Percentiles rank a stretch among this genome's conserved stretches.
These are phyloP conservation scores for Cymodocea nodosa DNA, from an alignment of 116 monocot genomes.

Conservation along the genomic window DNA sequence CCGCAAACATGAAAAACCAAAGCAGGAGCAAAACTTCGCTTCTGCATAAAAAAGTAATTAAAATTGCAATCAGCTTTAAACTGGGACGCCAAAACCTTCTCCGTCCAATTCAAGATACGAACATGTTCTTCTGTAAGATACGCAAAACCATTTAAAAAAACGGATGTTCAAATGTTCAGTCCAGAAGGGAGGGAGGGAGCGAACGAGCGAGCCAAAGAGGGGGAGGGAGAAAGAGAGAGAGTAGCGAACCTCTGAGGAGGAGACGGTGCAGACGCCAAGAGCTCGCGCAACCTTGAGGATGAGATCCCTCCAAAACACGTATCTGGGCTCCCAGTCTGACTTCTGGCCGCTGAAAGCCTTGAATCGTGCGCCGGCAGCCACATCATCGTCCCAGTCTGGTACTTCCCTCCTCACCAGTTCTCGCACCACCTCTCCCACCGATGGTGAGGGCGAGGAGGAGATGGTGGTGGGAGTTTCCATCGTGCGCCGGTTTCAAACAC, in stretches of 20 bases:
- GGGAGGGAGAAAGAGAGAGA: not conserved
- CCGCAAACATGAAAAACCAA: no score
- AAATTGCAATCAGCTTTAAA: no score
- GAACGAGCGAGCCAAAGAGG: no score
- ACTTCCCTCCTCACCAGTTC: slow-evolving; percentile 49
- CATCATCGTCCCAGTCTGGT: slow-evolving; percentile 74
- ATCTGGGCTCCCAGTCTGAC: slow-evolving; percentile 65
- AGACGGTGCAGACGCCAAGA: slow-evolving; percentile 34
- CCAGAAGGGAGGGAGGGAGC: no score
- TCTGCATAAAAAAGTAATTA: no score
- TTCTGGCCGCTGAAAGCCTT: slow-evolving; percentile 84
- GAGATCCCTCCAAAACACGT: slow-evolving; percentile 74
- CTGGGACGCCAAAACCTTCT: no score
- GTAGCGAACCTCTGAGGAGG: slow-evolving; percentile 38
- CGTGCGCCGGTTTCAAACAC: no score
- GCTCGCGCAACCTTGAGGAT: slow-evolving; percentile 53
- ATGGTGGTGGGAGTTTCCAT: slow-evolving; percentile 1
- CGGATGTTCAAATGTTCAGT: not conserved
- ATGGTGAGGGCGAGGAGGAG: not conserved
- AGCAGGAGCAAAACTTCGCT: no score
- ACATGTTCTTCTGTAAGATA: no score
- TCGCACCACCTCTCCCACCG: slow-evolving; percentile 15
- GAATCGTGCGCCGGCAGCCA: slow-evolving; percentile 43
- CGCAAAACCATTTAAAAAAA: not conserved
- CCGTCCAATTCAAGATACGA: no score